Conservation (phyloP, 2,329 filamentous ascomycete genomes). For the Drechslerella dactyloides region DNA sequence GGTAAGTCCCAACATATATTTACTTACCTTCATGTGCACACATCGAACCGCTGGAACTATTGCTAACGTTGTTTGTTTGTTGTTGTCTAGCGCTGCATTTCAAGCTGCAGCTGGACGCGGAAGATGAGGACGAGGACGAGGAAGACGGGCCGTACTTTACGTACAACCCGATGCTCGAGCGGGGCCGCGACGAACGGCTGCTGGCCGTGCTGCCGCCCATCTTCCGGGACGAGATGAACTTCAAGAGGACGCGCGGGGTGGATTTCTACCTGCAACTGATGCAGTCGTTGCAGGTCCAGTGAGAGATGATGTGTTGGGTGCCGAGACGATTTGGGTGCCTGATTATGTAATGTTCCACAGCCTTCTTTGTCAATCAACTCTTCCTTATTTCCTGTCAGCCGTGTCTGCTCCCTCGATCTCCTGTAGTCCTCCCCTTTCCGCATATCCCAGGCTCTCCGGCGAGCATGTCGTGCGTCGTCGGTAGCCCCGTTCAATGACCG, state of each 20-base stretch:
- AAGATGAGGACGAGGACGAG: slow-evolving; percentile 29
- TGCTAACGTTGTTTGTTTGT: slow-evolving; percentile 1
- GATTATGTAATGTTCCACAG: slow-evolving; percentile 2
- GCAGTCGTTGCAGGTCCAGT: slow-evolving; percentile 34
- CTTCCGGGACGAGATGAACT: slow-evolving; percentile 49
- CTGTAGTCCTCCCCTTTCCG: not conserved
- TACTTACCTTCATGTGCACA: not conserved
- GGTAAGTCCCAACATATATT: slow-evolving; percentile 10
- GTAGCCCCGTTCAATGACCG: not conserved
- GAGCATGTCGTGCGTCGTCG: not conserved
- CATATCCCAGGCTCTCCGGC: not conserved
- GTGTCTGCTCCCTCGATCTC: not conserved
- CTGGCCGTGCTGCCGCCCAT: slow-evolving; percentile 39
- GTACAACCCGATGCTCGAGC: slow-evolving; percentile 45
- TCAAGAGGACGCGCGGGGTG: slow-evolving; percentile 43
- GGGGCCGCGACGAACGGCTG: slow-evolving; percentile 38
- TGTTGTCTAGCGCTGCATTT: slow-evolving; percentile 29
- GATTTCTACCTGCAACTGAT: slow-evolving; percentile 48
- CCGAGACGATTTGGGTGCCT: not conserved
- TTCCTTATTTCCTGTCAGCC: not conserved
- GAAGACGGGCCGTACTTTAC: slow-evolving; percentile 46
- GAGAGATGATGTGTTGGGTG: slow-evolving; percentile 1
- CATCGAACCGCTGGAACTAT: not conserved
- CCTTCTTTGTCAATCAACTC: slow-evolving; percentile 9
- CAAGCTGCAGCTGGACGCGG: slow-evolving; percentile 45